phyloP scores from a whole-genome alignment of 2,329 filamentous ascomycete genomes.

The Verticillium alfalfae region DNA sequence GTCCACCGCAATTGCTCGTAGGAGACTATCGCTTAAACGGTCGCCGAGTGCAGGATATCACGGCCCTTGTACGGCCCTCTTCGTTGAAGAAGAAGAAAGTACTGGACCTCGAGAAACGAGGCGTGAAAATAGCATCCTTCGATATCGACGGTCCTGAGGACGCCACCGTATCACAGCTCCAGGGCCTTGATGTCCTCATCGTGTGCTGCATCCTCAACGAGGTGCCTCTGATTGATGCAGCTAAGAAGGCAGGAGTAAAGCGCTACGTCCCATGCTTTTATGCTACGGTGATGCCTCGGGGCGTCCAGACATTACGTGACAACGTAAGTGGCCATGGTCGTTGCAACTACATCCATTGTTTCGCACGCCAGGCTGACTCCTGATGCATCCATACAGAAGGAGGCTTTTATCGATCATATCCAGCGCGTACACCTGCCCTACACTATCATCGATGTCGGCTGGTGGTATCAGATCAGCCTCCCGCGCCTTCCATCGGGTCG shows the following conservation, averaged over 20 bases:
- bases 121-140: conserved; percentile 34
- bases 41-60: conserved; percentile 31
- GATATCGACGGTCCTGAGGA: conserved; percentile 35
- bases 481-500: conserved; percentile 19
- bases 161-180: conserved; percentile 23
- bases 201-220: conserved; percentile 25
- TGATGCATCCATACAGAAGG: conserved; percentile 25
- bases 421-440: conserved; percentile 41
- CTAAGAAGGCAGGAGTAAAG: conserved; percentile 40
- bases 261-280: conserved; percentile 48
- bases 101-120: conserved; percentile 28
- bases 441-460: conserved; percentile 53
- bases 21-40: no score
- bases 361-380: not conserved
- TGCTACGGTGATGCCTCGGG: conserved; percentile 27
- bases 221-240: conserved; percentile 37
- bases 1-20: no score
- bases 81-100: conserved; percentile 41
- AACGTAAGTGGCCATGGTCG: no score
- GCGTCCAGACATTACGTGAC: conserved; percentile 10
- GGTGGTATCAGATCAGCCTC: conserved; percentile 45
- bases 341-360: no score
- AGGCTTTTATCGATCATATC: conserved; percentile 42
- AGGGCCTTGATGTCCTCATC: no score
- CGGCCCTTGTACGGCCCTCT: conserved; percentile 36